These are phyloP conservation scores for Beta macrorhiza DNA, from an alignment of 179 eudicot species.

Conservation along the genomic window DNA sequence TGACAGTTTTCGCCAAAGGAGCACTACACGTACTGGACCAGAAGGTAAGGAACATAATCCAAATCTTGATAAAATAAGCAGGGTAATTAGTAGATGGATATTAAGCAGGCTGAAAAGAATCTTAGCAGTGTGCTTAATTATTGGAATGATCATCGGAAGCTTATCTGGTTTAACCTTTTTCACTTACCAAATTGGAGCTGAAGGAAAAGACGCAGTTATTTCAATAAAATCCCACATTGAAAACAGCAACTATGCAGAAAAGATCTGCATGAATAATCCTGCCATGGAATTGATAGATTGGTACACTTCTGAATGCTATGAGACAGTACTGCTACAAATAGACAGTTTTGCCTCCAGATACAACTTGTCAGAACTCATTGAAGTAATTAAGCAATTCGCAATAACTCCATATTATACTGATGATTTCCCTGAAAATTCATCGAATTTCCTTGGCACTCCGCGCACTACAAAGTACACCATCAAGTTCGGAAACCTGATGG, in stretches of 20 bases:
- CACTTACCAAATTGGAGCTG: conserved; percentile 35
- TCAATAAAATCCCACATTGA: conserved; percentile 33
- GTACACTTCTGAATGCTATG: conserved; percentile 39
- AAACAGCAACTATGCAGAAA: conserved; percentile 29
- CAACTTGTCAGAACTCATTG: conserved; percentile 30
- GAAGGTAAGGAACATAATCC: background rate
- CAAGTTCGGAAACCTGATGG: conserved; percentile 22
- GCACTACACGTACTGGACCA: background rate
- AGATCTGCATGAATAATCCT: conserved; percentile 26
- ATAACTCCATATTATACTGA: conserved; percentile 22
- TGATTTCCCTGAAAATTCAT: conserved; percentile 19
- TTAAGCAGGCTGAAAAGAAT: conserved; percentile 33
- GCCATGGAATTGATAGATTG: conserved; percentile 32
- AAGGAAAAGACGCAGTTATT: conserved; percentile 38
- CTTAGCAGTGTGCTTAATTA: conserved; percentile 31
- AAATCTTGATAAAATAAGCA: conserved; percentile 10
- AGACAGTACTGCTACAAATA: conserved; percentile 24
- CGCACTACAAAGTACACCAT: conserved; percentile 26
- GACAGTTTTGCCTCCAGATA: conserved; percentile 27
- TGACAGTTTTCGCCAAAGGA: conserved; percentile 33
- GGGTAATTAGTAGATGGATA: conserved; percentile 19
- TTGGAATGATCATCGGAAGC: conserved; percentile 32
- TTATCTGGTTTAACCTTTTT: conserved; percentile 26
- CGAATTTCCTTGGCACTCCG: conserved; percentile 4
- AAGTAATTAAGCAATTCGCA: conserved; percentile 26